A percentile compares a stretch with the other conserved stretches of the same genome.
phyloP scores from a whole-genome alignment of 192 early-diverging fungal genomes.

The Rhizophagus sp. region DNA sequence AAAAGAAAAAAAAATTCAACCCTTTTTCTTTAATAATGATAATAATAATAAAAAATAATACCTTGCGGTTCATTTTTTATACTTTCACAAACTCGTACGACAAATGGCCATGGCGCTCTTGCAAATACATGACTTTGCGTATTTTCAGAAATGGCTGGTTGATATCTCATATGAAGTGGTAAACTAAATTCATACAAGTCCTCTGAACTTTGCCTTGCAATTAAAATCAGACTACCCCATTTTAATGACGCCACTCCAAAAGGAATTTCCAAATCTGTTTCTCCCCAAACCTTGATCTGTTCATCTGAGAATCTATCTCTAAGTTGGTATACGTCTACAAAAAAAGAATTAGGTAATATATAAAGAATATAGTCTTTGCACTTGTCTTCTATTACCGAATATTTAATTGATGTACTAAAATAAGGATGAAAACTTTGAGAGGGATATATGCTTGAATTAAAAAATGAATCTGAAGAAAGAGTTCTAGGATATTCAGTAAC shows the following conservation, averaged over 20 bases:
- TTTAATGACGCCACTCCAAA: neutral
- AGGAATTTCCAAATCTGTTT: conserved; percentile 12
- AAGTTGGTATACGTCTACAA: conserved; percentile 8
- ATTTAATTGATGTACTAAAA: neutral
- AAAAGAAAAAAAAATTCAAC: neutral
- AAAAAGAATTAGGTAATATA: conserved; percentile 10
- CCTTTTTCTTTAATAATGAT: too few relatives aligned
- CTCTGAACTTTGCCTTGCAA: neutral
- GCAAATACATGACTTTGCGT: neutral
- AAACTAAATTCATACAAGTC: neutral
- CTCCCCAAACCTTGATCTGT: neutral
- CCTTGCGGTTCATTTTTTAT: neutral
- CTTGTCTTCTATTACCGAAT: neutral
- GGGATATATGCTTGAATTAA: neutral
- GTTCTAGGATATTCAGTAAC: neutral
- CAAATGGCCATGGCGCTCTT: neutral
- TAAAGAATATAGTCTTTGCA: neutral
- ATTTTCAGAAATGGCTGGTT: conserved; percentile 1
- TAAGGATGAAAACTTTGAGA: conserved; percentile 2
- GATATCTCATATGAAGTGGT: conserved; percentile 12
- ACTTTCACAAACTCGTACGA: neutral
- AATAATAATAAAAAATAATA: neutral
- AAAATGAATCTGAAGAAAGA: neutral
- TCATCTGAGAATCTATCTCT: neutral
- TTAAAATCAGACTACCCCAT: conserved; percentile 1